These are phyloP conservation scores for Kuraishia piskuri DNA, from an alignment of 805 yeast species.

Conservation along the genomic window DNA sequence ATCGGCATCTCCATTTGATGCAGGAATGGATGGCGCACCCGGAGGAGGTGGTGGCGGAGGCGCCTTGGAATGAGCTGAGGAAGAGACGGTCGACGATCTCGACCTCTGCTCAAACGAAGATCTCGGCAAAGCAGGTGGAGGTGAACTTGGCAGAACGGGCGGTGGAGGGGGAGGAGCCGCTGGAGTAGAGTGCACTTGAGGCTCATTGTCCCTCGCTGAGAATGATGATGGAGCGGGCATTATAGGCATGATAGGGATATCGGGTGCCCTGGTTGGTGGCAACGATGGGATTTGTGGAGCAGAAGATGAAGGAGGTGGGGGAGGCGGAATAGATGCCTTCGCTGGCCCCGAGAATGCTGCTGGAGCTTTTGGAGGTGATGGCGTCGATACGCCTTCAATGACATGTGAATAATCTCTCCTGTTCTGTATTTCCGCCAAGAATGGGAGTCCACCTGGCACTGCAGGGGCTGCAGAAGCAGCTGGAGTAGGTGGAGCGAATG, in stretches of 20 bases:
- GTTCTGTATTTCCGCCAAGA: slow-evolving; percentile 48
- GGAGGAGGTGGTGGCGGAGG: slow-evolving; percentile 21
- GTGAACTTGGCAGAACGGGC: slow-evolving; percentile 2
- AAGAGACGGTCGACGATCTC: not conserved
- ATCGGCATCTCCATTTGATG: slow-evolving; percentile 6
- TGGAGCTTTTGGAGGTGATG: slow-evolving; percentile 11
- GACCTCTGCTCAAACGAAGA: slow-evolving; percentile 1
- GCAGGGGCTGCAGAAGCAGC: slow-evolving; percentile 15
- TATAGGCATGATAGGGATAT: slow-evolving; percentile 18
- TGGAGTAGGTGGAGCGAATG: slow-evolving; percentile 11
- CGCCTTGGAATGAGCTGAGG: not conserved
- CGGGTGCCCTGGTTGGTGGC: slow-evolving; percentile 17
- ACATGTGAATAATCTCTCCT: slow-evolving; percentile 44
- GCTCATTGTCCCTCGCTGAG: slow-evolving; percentile 8
- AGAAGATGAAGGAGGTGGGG: slow-evolving; percentile 4
- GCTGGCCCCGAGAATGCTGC: slow-evolving; percentile 7
- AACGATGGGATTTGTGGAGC: slow-evolving; percentile 12
- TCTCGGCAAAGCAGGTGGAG: slow-evolving; percentile 4
- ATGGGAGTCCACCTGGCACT: slow-evolving; percentile 38
- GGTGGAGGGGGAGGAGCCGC: slow-evolving; percentile 8
- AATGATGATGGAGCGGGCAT: slow-evolving; percentile 8
- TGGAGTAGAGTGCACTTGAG: slow-evolving; percentile 9
- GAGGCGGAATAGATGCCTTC: slow-evolving; percentile 5
- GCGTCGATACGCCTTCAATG: slow-evolving; percentile 26
- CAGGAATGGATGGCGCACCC: slow-evolving; percentile 17